Evolutionary conservation across 257 asterid species (phyloP), one percentile per base, ranked within the genome.

Genomic region (Solanum raphanifolium): DNA sequence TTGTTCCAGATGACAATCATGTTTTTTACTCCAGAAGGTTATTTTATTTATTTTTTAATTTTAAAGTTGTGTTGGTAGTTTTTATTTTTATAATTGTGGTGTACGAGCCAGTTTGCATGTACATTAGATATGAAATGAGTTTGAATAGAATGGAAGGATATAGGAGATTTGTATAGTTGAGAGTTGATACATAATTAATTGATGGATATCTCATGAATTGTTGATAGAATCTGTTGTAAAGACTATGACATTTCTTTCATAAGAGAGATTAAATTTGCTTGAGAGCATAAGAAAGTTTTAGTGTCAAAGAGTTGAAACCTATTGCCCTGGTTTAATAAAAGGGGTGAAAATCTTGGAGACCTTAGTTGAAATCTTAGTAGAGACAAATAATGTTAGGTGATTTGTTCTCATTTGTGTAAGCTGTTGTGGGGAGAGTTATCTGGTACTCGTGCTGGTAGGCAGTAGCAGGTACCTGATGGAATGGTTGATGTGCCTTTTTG

Each of bases 1-100:
- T 95, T 85, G 99, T 97, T 86, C 99, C 99, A 1, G 97, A 97
- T 83, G 92, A 93, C 65, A 93, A 93, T 89, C 92, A 93, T 74
- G 97, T 93, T 31, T 97, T 97, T 91, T 97, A 95, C 91, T 93
- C 98, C 2, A 95, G 99, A 93, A 97, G 99, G 98, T 95, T 32
- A 16, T 21, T 72, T 58, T 87, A 13, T 46, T 34, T 34, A 25
- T 13, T 83, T 75, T n/a, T 41, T 41, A 11, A 11, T 41, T 43
- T 46, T 13, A 52, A 74, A 35, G 55, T 36, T 36, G 1, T 75
- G 55, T 48, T 48, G 58, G 21, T 7, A 20, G 66, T 7, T 58
- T 58, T 25, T 27, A 5, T 27, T 27, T 13, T 27, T 13, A 68
- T 68, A 68, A 27, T 68, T 27, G 36, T 27, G 35, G 35, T 68